phyloP scores from a whole-genome alignment of 1,284 basidiomycete genomes.

The Lignosus rhinocerotis region DNA sequence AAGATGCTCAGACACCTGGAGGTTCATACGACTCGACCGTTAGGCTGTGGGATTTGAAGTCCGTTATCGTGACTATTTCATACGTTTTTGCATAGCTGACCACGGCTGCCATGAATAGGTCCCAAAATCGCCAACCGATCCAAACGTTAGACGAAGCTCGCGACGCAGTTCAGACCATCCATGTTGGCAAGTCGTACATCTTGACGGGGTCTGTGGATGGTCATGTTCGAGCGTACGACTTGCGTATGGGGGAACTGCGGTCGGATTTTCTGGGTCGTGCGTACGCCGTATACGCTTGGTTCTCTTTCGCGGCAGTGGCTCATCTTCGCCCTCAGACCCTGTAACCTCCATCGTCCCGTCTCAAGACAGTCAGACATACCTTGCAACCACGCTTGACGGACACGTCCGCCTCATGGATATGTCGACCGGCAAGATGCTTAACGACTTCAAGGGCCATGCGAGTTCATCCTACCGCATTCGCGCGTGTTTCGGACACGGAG shows the following conservation, averaged over 20 bases:
- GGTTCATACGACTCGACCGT: slow-evolving; percentile 89
- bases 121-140: slow-evolving; percentile 82
- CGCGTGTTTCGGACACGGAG: slow-evolving; percentile 82
- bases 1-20: slow-evolving; percentile 33
- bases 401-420: slow-evolving; percentile 87
- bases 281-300: slow-evolving; percentile 7
- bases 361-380: slow-evolving; percentile 71
- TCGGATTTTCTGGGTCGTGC: slow-evolving; percentile 88
- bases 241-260: slow-evolving; percentile 87
- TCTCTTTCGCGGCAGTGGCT: not conserved
- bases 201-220: slow-evolving; percentile 90
- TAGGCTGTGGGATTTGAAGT: slow-evolving; percentile 88
- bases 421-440: slow-evolving; percentile 80
- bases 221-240: slow-evolving; percentile 88
- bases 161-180: slow-evolving; percentile 85
- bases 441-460: slow-evolving; percentile 80
- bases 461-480: slow-evolving; percentile 79
- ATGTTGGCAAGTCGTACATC: slow-evolving; percentile 65
- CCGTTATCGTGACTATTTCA: slow-evolving; percentile 22
- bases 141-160: slow-evolving; percentile 89
- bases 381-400: slow-evolving; percentile 84
- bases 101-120: slow-evolving; percentile 43
- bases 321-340: slow-evolving; percentile 55
- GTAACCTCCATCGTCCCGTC: slow-evolving; percentile 82
- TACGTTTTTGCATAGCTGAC: not conserved